Evolutionary conservation across 2,329 filamentous ascomycete genomes (phyloP).

Genomic region (Huntiella abstrusa): DNA sequence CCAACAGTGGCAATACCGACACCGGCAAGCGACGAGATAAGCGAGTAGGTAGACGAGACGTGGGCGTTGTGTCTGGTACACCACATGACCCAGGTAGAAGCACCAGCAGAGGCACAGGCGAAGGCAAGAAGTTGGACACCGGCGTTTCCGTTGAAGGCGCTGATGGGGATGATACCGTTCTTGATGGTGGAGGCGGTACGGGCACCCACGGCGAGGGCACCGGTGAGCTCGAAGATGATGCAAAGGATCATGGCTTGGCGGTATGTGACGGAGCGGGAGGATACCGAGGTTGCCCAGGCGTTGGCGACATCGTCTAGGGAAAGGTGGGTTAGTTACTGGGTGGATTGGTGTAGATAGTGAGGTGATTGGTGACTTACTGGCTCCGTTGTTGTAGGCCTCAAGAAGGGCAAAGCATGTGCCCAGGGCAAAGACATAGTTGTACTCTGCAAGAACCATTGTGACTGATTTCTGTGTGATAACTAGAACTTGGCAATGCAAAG

Average conservation of each 20-base stretch:
- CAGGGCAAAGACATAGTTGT: slow-evolving; percentile 55
- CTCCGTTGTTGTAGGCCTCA: slow-evolving; percentile 63
- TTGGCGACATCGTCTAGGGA: slow-evolving; percentile 62
- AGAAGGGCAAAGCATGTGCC: slow-evolving; percentile 60
- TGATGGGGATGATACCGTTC: slow-evolving; percentile 50
- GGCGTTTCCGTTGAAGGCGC: slow-evolving; percentile 39
- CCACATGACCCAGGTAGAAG: slow-evolving; percentile 62
- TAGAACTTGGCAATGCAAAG: not conserved
- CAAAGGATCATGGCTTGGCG: slow-evolving; percentile 48
- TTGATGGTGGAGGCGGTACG: slow-evolving; percentile 62
- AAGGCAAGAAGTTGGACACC: slow-evolving; percentile 52
- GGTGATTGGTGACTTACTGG: slow-evolving; percentile 34
- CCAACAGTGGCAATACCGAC: slow-evolving; percentile 50
- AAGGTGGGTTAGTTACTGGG: not conserved
- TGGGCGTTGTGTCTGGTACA: slow-evolving; percentile 56
- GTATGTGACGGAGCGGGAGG: slow-evolving; percentile 57
- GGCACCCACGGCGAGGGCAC: slow-evolving; percentile 47
- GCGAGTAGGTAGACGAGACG: slow-evolving; percentile 54
- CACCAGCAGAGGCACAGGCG: slow-evolving; percentile 42
- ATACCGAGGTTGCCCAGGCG: slow-evolving; percentile 64
- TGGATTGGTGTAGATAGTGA: not conserved
- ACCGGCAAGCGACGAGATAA: slow-evolving; percentile 49
- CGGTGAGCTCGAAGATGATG: slow-evolving; percentile 48
- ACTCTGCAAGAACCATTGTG: slow-evolving; percentile 40
- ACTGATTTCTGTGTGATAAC: not conserved